These are phyloP conservation scores for Citropsis articulata DNA, from an alignment of 345 rosid genomes.

Conservation along the genomic window DNA sequence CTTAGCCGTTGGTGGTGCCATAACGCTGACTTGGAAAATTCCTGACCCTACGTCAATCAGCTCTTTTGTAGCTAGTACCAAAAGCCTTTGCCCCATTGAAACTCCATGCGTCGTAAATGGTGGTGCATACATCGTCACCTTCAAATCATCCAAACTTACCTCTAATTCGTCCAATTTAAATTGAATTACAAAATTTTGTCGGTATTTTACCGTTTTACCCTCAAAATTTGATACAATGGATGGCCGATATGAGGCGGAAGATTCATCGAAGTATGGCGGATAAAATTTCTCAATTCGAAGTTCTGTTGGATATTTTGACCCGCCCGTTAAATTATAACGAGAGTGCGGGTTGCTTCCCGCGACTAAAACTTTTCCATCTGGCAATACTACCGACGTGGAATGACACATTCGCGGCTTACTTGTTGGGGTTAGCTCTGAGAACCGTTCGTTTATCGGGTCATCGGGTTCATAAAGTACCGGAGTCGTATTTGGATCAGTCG, in stretches of 20 bases:
- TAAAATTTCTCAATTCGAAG: slow-evolving; percentile 44
- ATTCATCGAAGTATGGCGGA: slow-evolving; percentile 37
- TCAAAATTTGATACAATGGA: not conserved
- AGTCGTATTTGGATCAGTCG: slow-evolving; percentile 26
- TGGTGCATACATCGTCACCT: slow-evolving; percentile 43
- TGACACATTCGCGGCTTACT: slow-evolving; percentile 41
- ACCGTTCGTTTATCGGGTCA: slow-evolving; percentile 10
- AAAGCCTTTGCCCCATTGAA: slow-evolving; percentile 44
- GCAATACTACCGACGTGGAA: slow-evolving; percentile 33
- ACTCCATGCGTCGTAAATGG: slow-evolving; percentile 49
- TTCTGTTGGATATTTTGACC: slow-evolving; percentile 31
- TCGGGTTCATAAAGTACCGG: slow-evolving; percentile 27
- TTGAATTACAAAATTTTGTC: slow-evolving; percentile 4
- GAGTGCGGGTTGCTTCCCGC: slow-evolving; percentile 48
- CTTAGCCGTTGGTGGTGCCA: slow-evolving; percentile 28
- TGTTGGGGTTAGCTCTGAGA: slow-evolving; percentile 20
- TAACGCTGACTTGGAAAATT: not conserved
- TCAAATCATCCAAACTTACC: slow-evolving; percentile 2
- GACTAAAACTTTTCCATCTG: slow-evolving; percentile 40
- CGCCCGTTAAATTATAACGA: slow-evolving; percentile 26
- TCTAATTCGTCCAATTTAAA: not conserved
- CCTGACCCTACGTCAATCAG: not conserved
- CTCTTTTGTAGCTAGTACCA: slow-evolving; percentile 17
- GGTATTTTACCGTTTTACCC: slow-evolving; percentile 1
- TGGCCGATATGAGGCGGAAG: slow-evolving; percentile 10